Base-by-base conservation (phyloP, 257 asterid species). In the Capsicum chinense region DNA sequence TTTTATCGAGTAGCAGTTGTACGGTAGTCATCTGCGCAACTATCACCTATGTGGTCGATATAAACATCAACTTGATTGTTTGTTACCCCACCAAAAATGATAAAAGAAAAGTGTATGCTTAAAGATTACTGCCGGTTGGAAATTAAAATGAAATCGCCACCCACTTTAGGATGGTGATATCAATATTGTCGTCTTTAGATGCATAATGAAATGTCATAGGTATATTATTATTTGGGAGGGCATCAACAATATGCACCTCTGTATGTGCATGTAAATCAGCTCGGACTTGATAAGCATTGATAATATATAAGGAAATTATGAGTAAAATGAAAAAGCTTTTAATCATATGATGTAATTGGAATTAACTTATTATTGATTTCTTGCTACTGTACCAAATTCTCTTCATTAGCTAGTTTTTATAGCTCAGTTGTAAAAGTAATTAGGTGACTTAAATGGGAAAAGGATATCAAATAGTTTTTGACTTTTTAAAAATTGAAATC, bases 61-160 rank as follows among this genome's bases (percentile, higher is more conserved):
- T 67, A 69, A 69, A 69, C 78, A 39, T 37, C 69, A 54, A 54
- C 33, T 26, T 26, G 2, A 26, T 64, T 70, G 14, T 8, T 70
- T 42, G 8, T 16, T 42, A 44, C 9, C 79, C 79, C 79, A 70
- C 79, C 79, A 70, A 44, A 70, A 70, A 68, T 68, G 76, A 7
- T 52, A 68, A 68, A 68, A 68, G 21, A 68, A 68, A 15, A 68
- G 52, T 2, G 52, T 37, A 7, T 0, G 52, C 2, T 2, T 48
- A 0, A 35, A 35, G 3, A 9, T 26, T 26, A 26, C 0, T 4
- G 1, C 0, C 5, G 52, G 48, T 3, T 2, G 0, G 5, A 37
- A 68, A 2, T 15, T 0, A 68, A 68, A 68, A 15, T 39, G 13
- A 39, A 68, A 37, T 68, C 52, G 0, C 37, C 52, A 0, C 52